These are phyloP conservation scores for Alternaria infectoria DNA, from an alignment of 2,329 filamentous ascomycete species.

Conservation along the genomic window DNA sequence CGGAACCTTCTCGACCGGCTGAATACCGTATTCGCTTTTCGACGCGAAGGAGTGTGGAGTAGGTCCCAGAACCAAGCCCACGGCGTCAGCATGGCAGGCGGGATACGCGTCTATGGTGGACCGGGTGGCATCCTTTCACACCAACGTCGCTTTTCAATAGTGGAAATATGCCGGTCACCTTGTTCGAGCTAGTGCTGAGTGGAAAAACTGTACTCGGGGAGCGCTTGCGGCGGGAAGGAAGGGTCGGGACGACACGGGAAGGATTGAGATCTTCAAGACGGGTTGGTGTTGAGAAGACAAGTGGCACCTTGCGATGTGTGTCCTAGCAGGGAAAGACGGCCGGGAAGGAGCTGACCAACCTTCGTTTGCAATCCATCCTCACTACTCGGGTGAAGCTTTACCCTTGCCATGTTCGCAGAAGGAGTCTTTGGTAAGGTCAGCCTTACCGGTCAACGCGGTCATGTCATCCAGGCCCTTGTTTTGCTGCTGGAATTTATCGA, in stretches of 20 bases:
- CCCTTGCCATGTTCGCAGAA: not conserved
- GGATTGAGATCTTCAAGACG: not conserved
- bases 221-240: slow-evolving; percentile 2
- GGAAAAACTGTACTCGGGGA: not conserved
- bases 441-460: not conserved
- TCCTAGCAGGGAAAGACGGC: not conserved
- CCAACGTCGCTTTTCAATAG: not conserved
- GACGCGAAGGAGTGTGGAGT: slow-evolving; percentile 1
- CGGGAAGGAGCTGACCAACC: not conserved
- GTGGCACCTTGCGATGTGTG: slow-evolving; percentile 12
- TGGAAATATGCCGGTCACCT: not conserved
- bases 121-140: not conserved
- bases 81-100: slow-evolving; percentile 3
- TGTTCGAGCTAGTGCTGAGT: not conserved
- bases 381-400: not conserved
- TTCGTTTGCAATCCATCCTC: not conserved
- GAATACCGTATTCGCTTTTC: slow-evolving; percentile 9
- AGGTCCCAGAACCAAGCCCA: slow-evolving; percentile 1
- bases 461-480: not conserved
- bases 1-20: slow-evolving; percentile 1
- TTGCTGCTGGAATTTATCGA: not conserved
- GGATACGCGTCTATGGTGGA: slow-evolving; percentile 1
- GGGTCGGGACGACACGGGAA: slow-evolving; percentile 9
- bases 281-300: slow-evolving; percentile 7
- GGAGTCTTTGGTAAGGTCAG: not conserved